Evolutionary conservation across 768 basidiomycete genomes (phyloP), one percentile per base, ranked within the genome.

Genomic region (Galerina marginata): DNA sequence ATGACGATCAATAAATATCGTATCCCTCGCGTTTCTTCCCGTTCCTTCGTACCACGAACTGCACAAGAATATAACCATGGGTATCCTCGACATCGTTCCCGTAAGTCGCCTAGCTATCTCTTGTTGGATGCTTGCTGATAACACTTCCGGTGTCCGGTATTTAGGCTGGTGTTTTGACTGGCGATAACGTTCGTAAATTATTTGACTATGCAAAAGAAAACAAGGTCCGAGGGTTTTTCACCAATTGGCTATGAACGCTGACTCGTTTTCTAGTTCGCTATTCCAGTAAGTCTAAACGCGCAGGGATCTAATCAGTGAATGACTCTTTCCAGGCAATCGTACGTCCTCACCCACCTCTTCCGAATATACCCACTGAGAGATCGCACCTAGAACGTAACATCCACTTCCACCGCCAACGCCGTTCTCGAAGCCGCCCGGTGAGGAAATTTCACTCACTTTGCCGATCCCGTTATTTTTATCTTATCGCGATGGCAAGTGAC

Each of bases 351-450:
- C n/a, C 47, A 39, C 15, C 40, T 50, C 43, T 25, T 60, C 44
- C 20, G 9, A 40, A 38, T 62, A 46, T 50, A 48, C 46, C 29
- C 14, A n/a, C 23, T 25, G 46, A 56, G 56, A 45, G 38, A 25
- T 37, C 20, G 16, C 29, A 49, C 56, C 25, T 68, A 97, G 95
- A 99, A 99, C 72, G 90, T 94, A 47, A 99, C 97, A 46, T 99
- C 96, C 15, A 96, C 96, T 10, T 99, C 96, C 33, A 90, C 89
- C 40, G 95, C 89, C 54, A 96, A 98, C 74, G 94, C 96, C 57
- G 91, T 89, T 59, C 88, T 99, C 64, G 96, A 99, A 79, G 96
- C 95, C 58, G 96, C 96, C 52, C 89, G 95, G 92, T 93, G 68
- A 48, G 70, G 16, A 44, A 44, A 20, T 37, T 36, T 43, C 48